phyloP scores from a whole-genome alignment of 2,329 filamentous ascomycete species.

The Lasiodiplodia sp. region DNA sequence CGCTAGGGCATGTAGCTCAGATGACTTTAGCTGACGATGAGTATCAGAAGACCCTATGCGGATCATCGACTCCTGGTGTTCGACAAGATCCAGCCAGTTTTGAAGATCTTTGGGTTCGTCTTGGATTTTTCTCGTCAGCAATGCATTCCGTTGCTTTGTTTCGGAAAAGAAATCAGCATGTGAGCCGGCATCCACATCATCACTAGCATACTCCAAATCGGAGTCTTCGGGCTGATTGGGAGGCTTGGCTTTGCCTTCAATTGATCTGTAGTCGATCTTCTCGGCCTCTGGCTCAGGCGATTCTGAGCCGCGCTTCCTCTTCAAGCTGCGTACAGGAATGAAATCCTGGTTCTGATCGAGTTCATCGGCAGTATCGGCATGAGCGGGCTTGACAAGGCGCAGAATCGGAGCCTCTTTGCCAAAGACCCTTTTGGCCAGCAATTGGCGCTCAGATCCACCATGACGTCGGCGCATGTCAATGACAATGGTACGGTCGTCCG shows the following conservation, averaged over 20 bases:
- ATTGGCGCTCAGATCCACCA: constrained; percentile 58
- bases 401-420: constrained; percentile 39
- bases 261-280: constrained; percentile 47
- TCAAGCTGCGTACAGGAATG: constrained; percentile 38
- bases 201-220: constrained; percentile 47
- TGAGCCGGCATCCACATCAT: constrained; percentile 31
- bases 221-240: constrained; percentile 39
- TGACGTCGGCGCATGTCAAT: constrained; percentile 42
- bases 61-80: constrained; percentile 76
- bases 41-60: constrained; percentile 51
- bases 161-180: constrained; percentile 36
- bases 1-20: constrained; percentile 73
- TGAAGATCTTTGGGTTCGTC: constrained; percentile 71
- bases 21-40: constrained; percentile 58
- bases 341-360: constrained; percentile 39
- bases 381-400: constrained; percentile 37
- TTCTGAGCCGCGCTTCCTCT: constrained; percentile 35
- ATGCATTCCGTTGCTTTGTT: constrained; percentile 61
- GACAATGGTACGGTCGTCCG: constrained; percentile 57
- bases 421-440: constrained; percentile 39
- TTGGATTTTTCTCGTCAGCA: constrained; percentile 70
- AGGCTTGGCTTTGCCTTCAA: constrained; percentile 43
- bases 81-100: constrained; percentile 79
- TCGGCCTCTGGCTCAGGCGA: constrained; percentile 33
- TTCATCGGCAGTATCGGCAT: not conserved